Percentiles rank a stretch among this genome's conserved stretches.
phyloP scores from a whole-genome alignment of 257 asterid genomes.

The Primulina huaijiensis region DNA sequence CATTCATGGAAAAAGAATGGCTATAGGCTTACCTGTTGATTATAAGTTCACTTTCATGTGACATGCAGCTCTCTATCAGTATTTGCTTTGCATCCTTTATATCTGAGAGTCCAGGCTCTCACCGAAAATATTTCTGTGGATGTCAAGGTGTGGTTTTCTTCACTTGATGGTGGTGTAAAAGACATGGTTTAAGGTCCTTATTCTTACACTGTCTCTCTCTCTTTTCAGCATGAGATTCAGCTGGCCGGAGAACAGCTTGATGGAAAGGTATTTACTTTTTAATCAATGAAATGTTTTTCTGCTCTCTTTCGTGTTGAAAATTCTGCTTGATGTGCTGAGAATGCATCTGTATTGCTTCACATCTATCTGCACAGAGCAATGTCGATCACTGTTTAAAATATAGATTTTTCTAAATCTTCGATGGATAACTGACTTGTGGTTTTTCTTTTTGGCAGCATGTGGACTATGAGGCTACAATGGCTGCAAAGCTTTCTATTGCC shows the following conservation, averaged over 20 bases:
- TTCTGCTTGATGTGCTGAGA: not conserved
- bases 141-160: constrained; percentile 50
- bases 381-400: not conserved
- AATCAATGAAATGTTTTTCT: not conserved
- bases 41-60: constrained; percentile 20
- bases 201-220: not conserved
- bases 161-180: not conserved
- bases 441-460: constrained; percentile 48
- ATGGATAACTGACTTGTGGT: too few species aligned
- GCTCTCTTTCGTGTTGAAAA: constrained; percentile 1
- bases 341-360: not conserved
- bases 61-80: constrained; percentile 90
- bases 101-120: constrained; percentile 85
- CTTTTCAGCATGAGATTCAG: constrained; percentile 69
- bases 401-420: constrained; percentile 17
- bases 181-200: constrained; percentile 9
- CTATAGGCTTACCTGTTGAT: not conserved
- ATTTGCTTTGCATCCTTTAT: constrained; percentile 96
- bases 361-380: not conserved
- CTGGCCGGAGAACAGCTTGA: constrained; percentile 56
- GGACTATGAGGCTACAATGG: constrained; percentile 91
- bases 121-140: constrained; percentile 59
- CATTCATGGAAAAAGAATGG: not conserved
- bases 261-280: constrained; percentile 53
- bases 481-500: constrained; percentile 76